These are phyloP conservation scores for Triangularia verruculosa DNA, from an alignment of 2,329 filamentous ascomycete species.

Conservation along the genomic window DNA sequence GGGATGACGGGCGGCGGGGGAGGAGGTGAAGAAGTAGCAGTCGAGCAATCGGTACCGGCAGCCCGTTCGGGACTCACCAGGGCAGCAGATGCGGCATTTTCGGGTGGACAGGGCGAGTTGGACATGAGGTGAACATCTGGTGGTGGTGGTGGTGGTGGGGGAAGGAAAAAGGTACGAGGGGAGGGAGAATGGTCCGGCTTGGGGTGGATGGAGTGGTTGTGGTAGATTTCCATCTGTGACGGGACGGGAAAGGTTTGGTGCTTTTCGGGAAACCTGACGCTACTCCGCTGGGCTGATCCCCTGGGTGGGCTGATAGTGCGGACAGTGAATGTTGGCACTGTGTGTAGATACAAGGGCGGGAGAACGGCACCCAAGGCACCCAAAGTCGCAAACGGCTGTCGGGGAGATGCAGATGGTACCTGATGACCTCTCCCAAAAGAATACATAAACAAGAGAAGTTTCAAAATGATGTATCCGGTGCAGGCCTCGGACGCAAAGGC, in stretches of 20 bases:
- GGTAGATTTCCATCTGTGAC: slow-evolving; percentile 3
- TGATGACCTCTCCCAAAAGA: neutral
- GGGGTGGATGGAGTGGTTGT: neutral
- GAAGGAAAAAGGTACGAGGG: slow-evolving; percentile 11
- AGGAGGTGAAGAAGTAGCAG: slow-evolving; percentile 10
- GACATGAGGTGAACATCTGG: slow-evolving; percentile 60
- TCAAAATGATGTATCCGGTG: slow-evolving; percentile 5
- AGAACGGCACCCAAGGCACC: neutral
- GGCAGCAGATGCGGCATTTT: slow-evolving; percentile 54
- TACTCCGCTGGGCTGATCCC: neutral
- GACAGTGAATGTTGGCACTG: neutral
- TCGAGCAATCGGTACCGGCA: slow-evolving; percentile 13
- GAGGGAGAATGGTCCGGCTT: slow-evolving; percentile 8
- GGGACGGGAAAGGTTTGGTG: slow-evolving; percentile 4
- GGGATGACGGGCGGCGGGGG: slow-evolving; percentile 8
- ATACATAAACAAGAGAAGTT: neutral
- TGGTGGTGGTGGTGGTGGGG: slow-evolving; percentile 35
- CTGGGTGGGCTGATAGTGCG: neutral
- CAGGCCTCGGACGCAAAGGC: slow-evolving; percentile 9
- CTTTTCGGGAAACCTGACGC: slow-evolving; percentile 5
- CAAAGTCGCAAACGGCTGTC: neutral
- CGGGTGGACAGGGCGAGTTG: slow-evolving; percentile 47
- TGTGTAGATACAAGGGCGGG: neutral
- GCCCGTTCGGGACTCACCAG: slow-evolving; percentile 38
- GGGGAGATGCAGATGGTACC: neutral